Evolutionary conservation across 176 grass and related monocot species (phyloP).

Genomic region (Triticum monococcum): DNA sequence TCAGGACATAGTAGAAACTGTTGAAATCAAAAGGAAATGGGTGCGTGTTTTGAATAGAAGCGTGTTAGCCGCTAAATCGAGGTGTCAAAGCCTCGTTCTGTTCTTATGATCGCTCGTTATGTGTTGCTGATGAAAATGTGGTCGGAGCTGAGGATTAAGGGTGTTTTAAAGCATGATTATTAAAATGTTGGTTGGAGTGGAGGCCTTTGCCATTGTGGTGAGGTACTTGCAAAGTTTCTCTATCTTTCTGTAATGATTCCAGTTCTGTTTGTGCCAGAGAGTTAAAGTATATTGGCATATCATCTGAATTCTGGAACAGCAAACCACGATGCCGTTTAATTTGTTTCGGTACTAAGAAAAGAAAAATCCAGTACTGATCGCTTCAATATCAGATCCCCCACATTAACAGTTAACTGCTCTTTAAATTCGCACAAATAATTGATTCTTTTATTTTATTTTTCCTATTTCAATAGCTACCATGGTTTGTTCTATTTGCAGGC

Average conservation of each 20-base stretch:
- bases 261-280: background rate
- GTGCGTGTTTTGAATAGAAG: background rate
- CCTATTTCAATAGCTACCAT: background rate
- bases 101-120: background rate
- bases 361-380: background rate
- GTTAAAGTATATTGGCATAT: background rate
- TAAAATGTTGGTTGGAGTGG: too few relatives aligned
- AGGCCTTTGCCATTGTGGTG: too few relatives aligned
- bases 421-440: background rate
- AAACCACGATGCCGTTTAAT: background rate
- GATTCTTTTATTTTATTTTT: background rate
- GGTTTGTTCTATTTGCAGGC: conserved; percentile 16
- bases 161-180: too few relatives aligned
- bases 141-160: background rate
- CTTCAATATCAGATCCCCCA: background rate
- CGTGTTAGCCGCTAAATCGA: background rate
- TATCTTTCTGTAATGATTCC: background rate
- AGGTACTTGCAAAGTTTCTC: too few relatives aligned
- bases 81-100: background rate
- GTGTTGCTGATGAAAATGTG: background rate
- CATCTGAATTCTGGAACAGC: background rate
- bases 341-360: background rate
- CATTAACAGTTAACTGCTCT: background rate
- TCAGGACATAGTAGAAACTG: background rate
- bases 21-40: background rate